Base-by-base conservation (phyloP, 2,329 filamentous ascomycete genomes). In the Huntiella abstrusa region DNA sequence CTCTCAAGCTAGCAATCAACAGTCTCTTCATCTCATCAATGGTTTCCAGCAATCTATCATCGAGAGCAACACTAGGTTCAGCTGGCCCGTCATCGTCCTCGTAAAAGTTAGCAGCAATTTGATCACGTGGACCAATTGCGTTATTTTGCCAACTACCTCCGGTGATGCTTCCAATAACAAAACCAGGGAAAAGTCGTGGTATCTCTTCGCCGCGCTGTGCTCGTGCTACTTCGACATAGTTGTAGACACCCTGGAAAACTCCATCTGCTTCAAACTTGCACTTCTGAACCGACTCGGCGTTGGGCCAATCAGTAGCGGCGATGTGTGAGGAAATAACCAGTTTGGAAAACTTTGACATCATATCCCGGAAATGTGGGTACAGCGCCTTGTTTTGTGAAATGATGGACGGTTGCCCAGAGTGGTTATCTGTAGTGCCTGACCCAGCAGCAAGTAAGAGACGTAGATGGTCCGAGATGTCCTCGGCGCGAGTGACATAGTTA, bases 281-380 rank as follows among this genome's bases (percentile, higher is more conserved):
- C 60, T 98, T 98, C 46, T 91, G 80, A 51, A 88, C 83, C 1
- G 88, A 92, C 61, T 98, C 91, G 12, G 84, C 79, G 46, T 88
- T 86, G 6, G 88, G 87, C 76, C 86, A 96, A 63, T 98, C 91
- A 33, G 88, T 84, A 4, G 88, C 86, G 35, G 91, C 91, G 58
- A 98, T 95, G 59, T 98, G 91, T 11, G 91, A 96, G 2, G 91
- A 98, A 42, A 98, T 79, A 39, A 98, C 91, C 7, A 98, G 70
- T 61, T 98, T 98, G n/a, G 91, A 96, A 60, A 98, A 98, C 55
- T 93, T 87, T 39, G 91, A 96, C 91, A 98, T 98, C 79, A 96
- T 96, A 59, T 96, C 91, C 46, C 91, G 73, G 63, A 98, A 98
- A 62, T 96, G 87, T 17, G 91, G 91, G 58, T 96, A 96, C 12